Percentiles rank a stretch among this genome's conserved stretches.
phyloP scores from a whole-genome alignment of 768 basidiomycete genomes.

The Crucibulum laeve region DNA sequence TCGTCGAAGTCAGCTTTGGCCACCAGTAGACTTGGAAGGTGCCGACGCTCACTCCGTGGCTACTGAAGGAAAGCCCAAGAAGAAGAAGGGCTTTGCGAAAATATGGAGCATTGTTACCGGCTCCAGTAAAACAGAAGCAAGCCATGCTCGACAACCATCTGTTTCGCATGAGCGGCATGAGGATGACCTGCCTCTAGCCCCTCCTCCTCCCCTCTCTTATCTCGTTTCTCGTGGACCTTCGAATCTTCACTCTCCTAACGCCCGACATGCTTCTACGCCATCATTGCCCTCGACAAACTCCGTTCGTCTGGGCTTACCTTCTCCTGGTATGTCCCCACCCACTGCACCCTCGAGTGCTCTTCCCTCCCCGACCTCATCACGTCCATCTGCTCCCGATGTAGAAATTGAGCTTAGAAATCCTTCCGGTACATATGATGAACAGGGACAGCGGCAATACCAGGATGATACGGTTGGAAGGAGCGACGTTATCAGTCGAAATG shows the following conservation, averaged over 20 bases:
- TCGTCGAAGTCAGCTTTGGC: conserved; percentile 54
- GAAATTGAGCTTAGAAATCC: conserved; percentile 35
- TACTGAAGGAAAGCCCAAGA: conserved; percentile 52
- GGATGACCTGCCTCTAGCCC: conserved; percentile 76
- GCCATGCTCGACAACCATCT: conserved; percentile 23
- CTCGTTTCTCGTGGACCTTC: conserved; percentile 66
- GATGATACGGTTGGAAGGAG: conserved; percentile 29
- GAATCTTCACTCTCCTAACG: conserved; percentile 29
- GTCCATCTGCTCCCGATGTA: conserved; percentile 53
- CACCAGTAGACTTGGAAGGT: conserved; percentile 28
- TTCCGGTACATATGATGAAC: conserved; percentile 33
- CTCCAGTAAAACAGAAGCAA: conserved; percentile 36
- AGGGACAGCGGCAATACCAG: conserved; percentile 11
- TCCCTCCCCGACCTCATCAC: conserved; percentile 74
- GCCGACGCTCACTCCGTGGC: conserved; percentile 11
- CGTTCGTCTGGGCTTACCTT: conserved; percentile 47
- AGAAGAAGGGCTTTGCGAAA: conserved; percentile 73
- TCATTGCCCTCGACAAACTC: conserved; percentile 61
- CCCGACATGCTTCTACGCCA: conserved; percentile 64
- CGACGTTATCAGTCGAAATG: conserved; percentile 23
- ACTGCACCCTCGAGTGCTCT: conserved; percentile 72
- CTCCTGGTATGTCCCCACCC: conserved; percentile 66
- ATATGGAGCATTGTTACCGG: conserved; percentile 80
- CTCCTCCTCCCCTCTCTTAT: conserved; percentile 89
- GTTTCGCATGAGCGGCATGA: conserved; percentile 44